Evolutionary conservation across 148 eudicot genomes (phyloP), one percentile per base, ranked within the genome.

Genomic region (Dysphania ambrosioides): DNA sequence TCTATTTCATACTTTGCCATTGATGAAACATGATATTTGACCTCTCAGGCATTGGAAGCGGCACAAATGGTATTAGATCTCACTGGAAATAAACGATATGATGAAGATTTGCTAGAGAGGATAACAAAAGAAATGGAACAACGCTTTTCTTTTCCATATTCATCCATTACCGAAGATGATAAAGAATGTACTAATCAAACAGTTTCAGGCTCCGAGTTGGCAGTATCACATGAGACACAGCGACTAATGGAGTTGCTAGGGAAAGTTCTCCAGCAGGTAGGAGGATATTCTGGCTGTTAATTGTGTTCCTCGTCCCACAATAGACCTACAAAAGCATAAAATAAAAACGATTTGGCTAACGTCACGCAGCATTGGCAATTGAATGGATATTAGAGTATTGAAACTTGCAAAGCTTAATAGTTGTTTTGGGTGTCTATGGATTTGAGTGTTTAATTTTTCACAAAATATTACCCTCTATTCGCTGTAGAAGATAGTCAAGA

Each of bases 1-100:
- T n/a, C n/a, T 67, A 23, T 8, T 23, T 23, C 41, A 1, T 27
- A 15, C 2, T 47, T 47, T 47, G 18, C 53, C 13, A 47, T 47
- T 47, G 53, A 13, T 6, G 21, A 47, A 47, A 47, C 13, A 47
- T 42, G 47, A 44, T 41, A 26, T 72, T 36, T 72, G 59, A 10
- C 44, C 56, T 82, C 75, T 76, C 79, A 91, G 91, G 97, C 97
- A 32, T 72, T 90, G 72, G 88, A 95, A 84, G 99, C 99, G 23
- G 76, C 82, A 72, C 85, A 83, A 57, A 95, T 73, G 88, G 89
- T 90, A 41, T 83, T 92, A 55, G 89, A 90, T 73, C 72, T 92
- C 74, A 88, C 88, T 19, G 81, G 84, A 49, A 86, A 80, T 77
- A 90, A 90, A 76, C 83, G 86, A 84, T 72, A 78, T 56, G 90